Evolutionary conservation across 2,329 filamentous ascomycete genomes (phyloP).

Genomic region (Ophiocordyceps sinensis): DNA sequence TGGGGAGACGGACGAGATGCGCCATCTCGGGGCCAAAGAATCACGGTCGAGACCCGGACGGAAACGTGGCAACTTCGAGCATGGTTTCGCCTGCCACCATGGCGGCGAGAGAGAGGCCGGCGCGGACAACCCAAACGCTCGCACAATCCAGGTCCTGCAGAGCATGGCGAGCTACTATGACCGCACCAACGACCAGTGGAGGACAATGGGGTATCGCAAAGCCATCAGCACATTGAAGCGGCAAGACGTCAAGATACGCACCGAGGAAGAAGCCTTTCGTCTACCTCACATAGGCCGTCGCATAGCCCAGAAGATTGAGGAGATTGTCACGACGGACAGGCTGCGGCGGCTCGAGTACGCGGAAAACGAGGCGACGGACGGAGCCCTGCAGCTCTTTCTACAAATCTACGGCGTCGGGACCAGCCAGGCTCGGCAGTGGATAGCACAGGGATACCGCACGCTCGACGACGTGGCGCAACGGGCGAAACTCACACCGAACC

Average conservation of each 20-base stretch:
- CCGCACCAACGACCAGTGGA: constrained; percentile 63
- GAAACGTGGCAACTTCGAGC: constrained; percentile 24
- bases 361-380: constrained; percentile 49
- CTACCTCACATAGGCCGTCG: constrained; percentile 58
- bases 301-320: constrained; percentile 75
- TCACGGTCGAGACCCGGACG: neutral
- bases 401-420: constrained; percentile 68
- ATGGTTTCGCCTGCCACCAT: constrained; percentile 39
- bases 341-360: constrained; percentile 61
- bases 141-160: constrained; percentile 63
- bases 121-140: constrained; percentile 51
- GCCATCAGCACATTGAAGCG: constrained; percentile 59
- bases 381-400: constrained; percentile 53
- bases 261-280: constrained; percentile 50
- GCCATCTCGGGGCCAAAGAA: neutral
- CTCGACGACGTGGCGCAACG: constrained; percentile 53
- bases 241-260: constrained; percentile 48
- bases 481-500: constrained; percentile 51
- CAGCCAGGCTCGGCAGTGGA: constrained; percentile 58
- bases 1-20: neutral
- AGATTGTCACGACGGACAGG: constrained; percentile 63
- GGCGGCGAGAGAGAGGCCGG: constrained; percentile 30
- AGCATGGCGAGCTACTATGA: constrained; percentile 69
- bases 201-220: constrained; percentile 59
- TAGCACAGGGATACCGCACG: constrained; percentile 58